Conservation (phyloP, 345 rosid species). For the Aquilaria sinensis region DNA sequence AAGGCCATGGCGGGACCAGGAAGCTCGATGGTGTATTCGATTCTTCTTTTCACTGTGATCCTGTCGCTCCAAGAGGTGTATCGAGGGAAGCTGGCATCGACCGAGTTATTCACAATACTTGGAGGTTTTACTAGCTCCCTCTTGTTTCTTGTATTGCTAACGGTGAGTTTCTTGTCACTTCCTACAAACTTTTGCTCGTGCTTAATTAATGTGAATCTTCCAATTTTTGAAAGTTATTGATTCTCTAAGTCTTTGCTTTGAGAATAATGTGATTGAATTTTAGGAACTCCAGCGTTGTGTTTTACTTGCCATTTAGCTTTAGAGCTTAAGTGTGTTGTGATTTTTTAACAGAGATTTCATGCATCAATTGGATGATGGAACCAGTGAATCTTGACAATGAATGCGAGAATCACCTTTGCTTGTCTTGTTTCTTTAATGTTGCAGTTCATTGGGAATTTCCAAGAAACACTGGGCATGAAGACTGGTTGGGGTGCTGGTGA, state of each 20-base stretch:
- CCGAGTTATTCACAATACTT: slow-evolving; percentile 72
- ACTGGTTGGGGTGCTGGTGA: slow-evolving; percentile 94
- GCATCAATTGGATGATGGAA: too few species aligned
- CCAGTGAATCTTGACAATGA: too few species aligned
- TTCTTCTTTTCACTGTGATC: slow-evolving; percentile 51
- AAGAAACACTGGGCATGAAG: slow-evolving; percentile 69
- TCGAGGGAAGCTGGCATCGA: slow-evolving; percentile 66
- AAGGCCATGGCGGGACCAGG: slow-evolving; percentile 68
- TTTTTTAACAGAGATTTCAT: too few species aligned
- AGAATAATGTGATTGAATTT: too few species aligned
- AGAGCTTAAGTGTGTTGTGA: too few species aligned
- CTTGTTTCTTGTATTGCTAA: slow-evolving; percentile 61
- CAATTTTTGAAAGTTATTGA: too few species aligned
- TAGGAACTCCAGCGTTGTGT: too few species aligned
- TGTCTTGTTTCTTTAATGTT: slow-evolving; percentile 9
- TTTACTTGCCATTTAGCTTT: too few species aligned
- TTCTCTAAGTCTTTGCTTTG: too few species aligned
- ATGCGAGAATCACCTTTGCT: too few species aligned
- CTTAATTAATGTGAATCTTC: neutral
- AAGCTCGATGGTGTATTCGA: slow-evolving; percentile 69
- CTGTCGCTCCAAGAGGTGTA: slow-evolving; percentile 77
- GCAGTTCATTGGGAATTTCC: slow-evolving; percentile 88
- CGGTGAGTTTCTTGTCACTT: slow-evolving; percentile 31
- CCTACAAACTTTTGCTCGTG: neutral
- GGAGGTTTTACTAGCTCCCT: slow-evolving; percentile 88